Evolutionary conservation across 116 monocot genomes (phyloP).

Genomic region (Iris pallida): DNA sequence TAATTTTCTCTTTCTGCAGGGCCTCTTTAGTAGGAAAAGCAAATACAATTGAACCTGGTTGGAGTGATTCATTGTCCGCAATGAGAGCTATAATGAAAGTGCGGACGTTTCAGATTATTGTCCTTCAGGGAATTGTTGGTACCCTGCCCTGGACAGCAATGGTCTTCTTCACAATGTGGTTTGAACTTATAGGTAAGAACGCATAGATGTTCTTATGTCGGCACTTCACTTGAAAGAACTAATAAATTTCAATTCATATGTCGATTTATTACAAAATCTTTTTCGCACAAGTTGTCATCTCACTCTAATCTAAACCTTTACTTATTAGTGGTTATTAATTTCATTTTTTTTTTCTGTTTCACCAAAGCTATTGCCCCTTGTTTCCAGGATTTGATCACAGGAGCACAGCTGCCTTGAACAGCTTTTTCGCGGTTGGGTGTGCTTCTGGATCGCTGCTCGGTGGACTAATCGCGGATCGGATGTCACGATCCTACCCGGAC

Average conservation of each 20-base stretch:
- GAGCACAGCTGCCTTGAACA: conserved; percentile 65
- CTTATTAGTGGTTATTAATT: no score
- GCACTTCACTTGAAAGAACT: no score
- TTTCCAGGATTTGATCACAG: conserved; percentile 77
- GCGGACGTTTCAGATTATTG: conserved; percentile 84
- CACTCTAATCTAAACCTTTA: no score
- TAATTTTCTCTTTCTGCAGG: conserved; percentile 27
- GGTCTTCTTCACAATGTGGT: conserved; percentile 99
- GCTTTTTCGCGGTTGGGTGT: conserved; percentile 76
- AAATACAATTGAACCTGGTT: conserved; percentile 27
- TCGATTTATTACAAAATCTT: no score
- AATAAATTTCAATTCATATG: no score
- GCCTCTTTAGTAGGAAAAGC: conserved; percentile 31
- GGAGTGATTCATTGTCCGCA: conserved; percentile 59
- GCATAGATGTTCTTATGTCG: no score
- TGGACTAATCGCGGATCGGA: conserved; percentile 60
- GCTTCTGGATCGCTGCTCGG: conserved; percentile 65
- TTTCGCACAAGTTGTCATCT: no score
- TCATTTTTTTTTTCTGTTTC: no score
- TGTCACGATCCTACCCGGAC: conserved; percentile 49
- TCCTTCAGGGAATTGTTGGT: conserved; percentile 86
- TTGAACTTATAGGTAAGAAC: conserved; percentile 89
- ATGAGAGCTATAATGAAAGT: conserved; percentile 76
- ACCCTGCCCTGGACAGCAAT: conserved; percentile 88
- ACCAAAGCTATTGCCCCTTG: no score